phyloP scores from a whole-genome alignment of 225 moss, liverwort and hornwort genomes.

The Rhytidiadelphus loreus region DNA sequence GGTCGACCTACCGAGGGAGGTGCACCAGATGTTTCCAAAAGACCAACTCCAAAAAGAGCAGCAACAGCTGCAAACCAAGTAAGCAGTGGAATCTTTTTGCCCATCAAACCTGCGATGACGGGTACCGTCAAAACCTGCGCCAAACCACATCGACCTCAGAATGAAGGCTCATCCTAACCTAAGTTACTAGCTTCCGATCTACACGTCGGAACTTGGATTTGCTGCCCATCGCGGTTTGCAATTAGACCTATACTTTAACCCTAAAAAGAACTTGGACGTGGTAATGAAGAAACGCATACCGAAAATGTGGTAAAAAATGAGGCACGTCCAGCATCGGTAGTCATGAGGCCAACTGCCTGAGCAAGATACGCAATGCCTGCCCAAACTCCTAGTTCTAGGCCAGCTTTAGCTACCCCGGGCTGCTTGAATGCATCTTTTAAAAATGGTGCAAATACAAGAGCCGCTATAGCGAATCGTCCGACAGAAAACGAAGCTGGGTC shows the following conservation, averaged over 20 bases:
- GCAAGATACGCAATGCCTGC: conserved; percentile 65
- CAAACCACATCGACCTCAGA: not conserved
- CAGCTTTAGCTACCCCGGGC: conserved; percentile 30
- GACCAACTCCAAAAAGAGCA: conserved; percentile 68
- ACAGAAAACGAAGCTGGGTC: conserved; percentile 67
- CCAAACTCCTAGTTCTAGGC: conserved; percentile 70
- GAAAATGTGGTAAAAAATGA: conserved; percentile 88
- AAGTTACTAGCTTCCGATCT: not conserved
- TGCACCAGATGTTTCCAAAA: conserved; percentile 64
- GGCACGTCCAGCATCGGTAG: conserved; percentile 73
- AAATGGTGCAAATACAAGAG: conserved; percentile 66
- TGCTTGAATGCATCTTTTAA: conserved; percentile 25
- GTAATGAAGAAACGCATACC: conserved; percentile 8
- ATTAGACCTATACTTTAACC: not conserved
- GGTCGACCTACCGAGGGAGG: conserved; percentile 39
- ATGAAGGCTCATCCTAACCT: not conserved
- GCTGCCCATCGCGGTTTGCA: not conserved
- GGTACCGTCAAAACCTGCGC: conserved; percentile 86
- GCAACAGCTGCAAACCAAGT: conserved; percentile 67
- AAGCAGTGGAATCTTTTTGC: conserved; percentile 44
- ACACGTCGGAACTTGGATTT: not conserved
- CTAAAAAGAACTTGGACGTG: not conserved
- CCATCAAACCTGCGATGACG: conserved; percentile 57
- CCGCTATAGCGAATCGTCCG: conserved; percentile 64
- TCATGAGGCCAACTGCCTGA: conserved; percentile 66